Evolutionary conservation across 169 alveolate genomes (phyloP).

Genomic region (Toxoplasma gondii): DNA sequence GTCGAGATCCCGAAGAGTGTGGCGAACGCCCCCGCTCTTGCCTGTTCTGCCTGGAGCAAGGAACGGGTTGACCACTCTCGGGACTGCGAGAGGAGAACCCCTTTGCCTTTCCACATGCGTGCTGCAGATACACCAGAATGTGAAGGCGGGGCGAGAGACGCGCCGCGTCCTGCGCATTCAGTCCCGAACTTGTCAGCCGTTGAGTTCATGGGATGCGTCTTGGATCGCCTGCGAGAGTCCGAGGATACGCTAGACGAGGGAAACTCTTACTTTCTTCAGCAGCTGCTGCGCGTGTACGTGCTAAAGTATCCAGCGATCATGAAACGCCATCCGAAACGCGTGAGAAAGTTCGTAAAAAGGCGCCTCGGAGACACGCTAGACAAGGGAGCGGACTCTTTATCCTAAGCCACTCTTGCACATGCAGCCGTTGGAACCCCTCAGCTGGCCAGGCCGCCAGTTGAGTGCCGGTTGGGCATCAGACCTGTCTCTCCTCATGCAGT

Average conservation of each 20-base stretch:
- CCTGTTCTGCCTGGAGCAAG: neutral
- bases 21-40: neutral
- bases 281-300: conserved; percentile 1
- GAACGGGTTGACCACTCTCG: neutral
- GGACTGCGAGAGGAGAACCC: neutral
- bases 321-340: conserved; percentile 34
- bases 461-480: too few species aligned
- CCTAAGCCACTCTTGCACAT: neutral
- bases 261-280: conserved; percentile 28
- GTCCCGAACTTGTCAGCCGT: neutral
- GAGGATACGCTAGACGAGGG: neutral
- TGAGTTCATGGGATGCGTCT: neutral
- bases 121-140: too few species aligned
- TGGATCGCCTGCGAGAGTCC: conserved; percentile 15
- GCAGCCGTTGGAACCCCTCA: too few species aligned
- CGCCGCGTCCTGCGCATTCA: too few species aligned
- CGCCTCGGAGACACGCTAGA: neutral
- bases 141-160: too few species aligned
- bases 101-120: too few species aligned
- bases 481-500: too few species aligned
- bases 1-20: neutral
- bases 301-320: neutral
- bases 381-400: neutral
- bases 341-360: conserved; percentile 5
- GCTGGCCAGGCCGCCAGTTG: too few species aligned